A percentile compares a stretch with the other conserved stretches of the same genome.
These are phyloP conservation scores for Mycosphaerelloides madeirae DNA, from an alignment of 2,329 filamentous ascomycete genomes.

Conservation along the genomic window DNA sequence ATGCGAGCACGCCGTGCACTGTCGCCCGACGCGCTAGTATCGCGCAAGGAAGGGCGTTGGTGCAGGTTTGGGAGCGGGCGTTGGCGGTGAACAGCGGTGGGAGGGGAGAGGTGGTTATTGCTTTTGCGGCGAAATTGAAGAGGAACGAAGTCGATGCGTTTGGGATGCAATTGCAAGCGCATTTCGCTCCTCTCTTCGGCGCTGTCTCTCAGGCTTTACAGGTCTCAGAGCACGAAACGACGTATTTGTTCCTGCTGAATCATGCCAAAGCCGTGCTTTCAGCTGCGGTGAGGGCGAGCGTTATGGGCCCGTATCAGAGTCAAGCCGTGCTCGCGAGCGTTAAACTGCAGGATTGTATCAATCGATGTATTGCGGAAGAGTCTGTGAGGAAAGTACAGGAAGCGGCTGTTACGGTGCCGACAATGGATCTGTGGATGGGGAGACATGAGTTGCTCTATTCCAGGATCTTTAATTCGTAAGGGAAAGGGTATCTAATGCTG, in stretches of 20 bases:
- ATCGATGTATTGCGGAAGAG: conserved; percentile 55
- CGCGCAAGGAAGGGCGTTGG: conserved; percentile 69
- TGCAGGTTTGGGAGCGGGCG: conserved; percentile 65
- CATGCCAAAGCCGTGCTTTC: conserved; percentile 73
- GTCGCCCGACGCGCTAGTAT: conserved; percentile 71
- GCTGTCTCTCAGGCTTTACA: conserved; percentile 59
- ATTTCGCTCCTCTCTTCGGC: conserved; percentile 68
- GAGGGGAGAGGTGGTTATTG: conserved; percentile 7
- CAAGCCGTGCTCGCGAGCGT: conserved; percentile 65
- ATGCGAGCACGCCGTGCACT: conserved; percentile 72
- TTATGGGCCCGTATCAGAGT: conserved; percentile 76
- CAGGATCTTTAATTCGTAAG: conserved; percentile 69
- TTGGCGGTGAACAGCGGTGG: conserved; percentile 13
- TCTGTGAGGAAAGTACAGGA: conserved; percentile 50
- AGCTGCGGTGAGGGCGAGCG: conserved; percentile 69
- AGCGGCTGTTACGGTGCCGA: conserved; percentile 69
- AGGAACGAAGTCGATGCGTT: conserved; percentile 12
- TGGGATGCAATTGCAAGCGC: conserved; percentile 43
- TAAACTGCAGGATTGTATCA: conserved; percentile 55
- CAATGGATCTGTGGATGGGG: conserved; percentile 78
- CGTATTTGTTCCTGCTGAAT: conserved; percentile 70
- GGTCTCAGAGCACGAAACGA: conserved; percentile 57
- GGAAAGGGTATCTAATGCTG: conserved; percentile 3
- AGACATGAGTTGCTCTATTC: conserved; percentile 79
- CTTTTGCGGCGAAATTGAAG: conserved; percentile 23